Evolutionary conservation across 371 early-diverging fungal genomes (phyloP).

Genomic region (Chytridium lagenaria): DNA sequence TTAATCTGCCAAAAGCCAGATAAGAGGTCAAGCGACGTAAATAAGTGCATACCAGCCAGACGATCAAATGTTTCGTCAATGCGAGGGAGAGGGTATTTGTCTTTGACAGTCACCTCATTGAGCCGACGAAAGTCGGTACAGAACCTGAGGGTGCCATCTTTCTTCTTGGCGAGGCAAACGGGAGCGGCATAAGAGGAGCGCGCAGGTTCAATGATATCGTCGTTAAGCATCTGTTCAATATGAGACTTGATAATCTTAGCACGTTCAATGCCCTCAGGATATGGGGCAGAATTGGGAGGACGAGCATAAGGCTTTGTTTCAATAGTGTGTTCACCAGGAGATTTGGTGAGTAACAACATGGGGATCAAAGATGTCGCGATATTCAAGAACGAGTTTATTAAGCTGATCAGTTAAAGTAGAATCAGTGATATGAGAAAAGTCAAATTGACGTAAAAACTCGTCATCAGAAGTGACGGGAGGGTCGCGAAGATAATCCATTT

Average conservation of each 20-base stretch:
- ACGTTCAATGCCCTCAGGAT: slow-evolving; percentile 26
- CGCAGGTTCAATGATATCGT: slow-evolving; percentile 37
- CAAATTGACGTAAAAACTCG: neutral
- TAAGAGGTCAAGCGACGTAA: slow-evolving; percentile 13
- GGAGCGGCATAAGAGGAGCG: slow-evolving; percentile 61
- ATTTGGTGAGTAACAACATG: slow-evolving; percentile 4
- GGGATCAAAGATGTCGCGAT: neutral
- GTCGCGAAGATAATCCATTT: slow-evolving; percentile 14
- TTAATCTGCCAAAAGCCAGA: slow-evolving; percentile 32
- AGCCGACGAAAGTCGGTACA: slow-evolving; percentile 41
- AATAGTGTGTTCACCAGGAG: slow-evolving; percentile 14
- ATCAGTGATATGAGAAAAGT: slow-evolving; percentile 6
- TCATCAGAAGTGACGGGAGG: slow-evolving; percentile 12
- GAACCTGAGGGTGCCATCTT: slow-evolving; percentile 56
- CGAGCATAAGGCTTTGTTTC: slow-evolving; percentile 13
- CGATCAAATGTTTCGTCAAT: slow-evolving; percentile 26
- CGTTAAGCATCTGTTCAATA: slow-evolving; percentile 22
- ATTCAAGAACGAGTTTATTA: neutral
- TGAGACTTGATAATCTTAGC: slow-evolving; percentile 14
- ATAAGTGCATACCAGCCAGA: slow-evolving; percentile 11
- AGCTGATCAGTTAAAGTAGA: neutral
- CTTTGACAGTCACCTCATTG: slow-evolving; percentile 34
- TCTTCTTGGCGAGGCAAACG: slow-evolving; percentile 63
- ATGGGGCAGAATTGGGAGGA: slow-evolving; percentile 9
- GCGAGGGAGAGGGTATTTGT: slow-evolving; percentile 20